Base-by-base conservation (phyloP, 1,284 basidiomycete species). In the Ustilago vetiveriae region DNA sequence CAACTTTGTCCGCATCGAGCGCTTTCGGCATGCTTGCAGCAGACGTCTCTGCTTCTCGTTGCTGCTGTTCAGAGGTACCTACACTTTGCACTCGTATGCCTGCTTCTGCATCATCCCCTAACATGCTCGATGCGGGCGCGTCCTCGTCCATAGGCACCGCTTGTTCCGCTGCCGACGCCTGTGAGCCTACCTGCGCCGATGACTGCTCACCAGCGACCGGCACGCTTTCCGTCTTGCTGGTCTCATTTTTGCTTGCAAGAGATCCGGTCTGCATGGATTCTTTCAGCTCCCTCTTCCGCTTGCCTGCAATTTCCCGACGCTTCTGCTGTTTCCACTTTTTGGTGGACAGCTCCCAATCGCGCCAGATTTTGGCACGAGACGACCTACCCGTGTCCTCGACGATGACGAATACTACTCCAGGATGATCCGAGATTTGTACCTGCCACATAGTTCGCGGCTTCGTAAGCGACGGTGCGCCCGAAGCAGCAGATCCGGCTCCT, bases 371-470 rank as follows among this genome's bases (percentile, higher is more conserved):
- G 4, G 69, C 69, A 30, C 70, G 39, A 14, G 66, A 70, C 13
- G 55, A 24, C 32, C 56, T 66, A 13, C 72, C 72, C 1, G 68
- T 57, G 35, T 71, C 74, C 38, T 76, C 74, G 10, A 67, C 54
- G 11, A 76, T 52, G 6, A 64, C 59, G 22, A 72, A 76, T 17
- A 74, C 58, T 13, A 72, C 54, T 4, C 69, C 69, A 13, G 72
- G 69, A 53, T 58, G 38, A 29, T 69, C 66, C 1, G 64, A 73
- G 2, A 73, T 39, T 58, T 54, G 52, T 8, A 72, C 53, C 26
- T 72, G 69, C 69, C 69, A 72, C 63, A 72, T 72, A 13, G 69
- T 67, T 24, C 69, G 47, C 1, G 69, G 69, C 49, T 72, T 72
- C 11, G 69, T 72, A 14, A 67, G 51, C 26, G 63, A 54, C 22